A percentile compares a stretch with the other conserved stretches of the same genome.
phyloP scores from a whole-genome alignment of 176 grass and related monocot species.

The Avena insularis region DNA sequence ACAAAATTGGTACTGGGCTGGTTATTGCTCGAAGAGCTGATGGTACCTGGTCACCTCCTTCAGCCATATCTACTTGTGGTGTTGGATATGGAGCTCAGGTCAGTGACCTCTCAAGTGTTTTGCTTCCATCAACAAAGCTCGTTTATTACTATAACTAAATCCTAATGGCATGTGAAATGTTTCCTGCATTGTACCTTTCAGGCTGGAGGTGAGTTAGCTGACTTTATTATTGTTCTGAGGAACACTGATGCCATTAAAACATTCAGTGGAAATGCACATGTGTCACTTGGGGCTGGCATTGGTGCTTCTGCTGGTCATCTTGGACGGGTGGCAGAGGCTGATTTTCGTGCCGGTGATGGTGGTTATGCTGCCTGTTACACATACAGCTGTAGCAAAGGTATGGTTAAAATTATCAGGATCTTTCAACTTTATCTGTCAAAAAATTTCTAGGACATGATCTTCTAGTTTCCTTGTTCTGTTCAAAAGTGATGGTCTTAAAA shows the following conservation, averaged over 20 bases:
- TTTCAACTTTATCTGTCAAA: slow-evolving; percentile 6
- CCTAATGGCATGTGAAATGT: slow-evolving; percentile 29
- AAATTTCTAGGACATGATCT: neutral
- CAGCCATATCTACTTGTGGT: slow-evolving; percentile 82
- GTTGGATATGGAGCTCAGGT: slow-evolving; percentile 97
- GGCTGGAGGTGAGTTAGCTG: slow-evolving; percentile 89
- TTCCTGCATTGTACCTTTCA: slow-evolving; percentile 43
- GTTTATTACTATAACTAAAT: slow-evolving; percentile 18
- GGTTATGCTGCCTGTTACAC: slow-evolving; percentile 93
- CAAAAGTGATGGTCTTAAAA: neutral
- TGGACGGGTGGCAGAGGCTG: slow-evolving; percentile 86
- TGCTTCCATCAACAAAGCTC: slow-evolving; percentile 13
- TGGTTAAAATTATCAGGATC: neutral
- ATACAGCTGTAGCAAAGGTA: slow-evolving; percentile 99
- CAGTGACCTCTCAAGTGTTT: neutral
- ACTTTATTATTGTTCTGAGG: slow-evolving; percentile 91
- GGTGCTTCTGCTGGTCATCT: slow-evolving; percentile 84
- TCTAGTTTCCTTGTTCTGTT: slow-evolving; percentile 24
- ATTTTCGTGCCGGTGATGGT: slow-evolving; percentile 86
- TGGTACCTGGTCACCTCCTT: slow-evolving; percentile 96
- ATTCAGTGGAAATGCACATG: slow-evolving; percentile 82
- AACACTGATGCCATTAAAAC: slow-evolving; percentile 90
- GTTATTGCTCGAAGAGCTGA: slow-evolving; percentile 76
- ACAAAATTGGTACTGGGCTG: slow-evolving; percentile 87
- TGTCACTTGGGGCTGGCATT: slow-evolving; percentile 82